Percentiles rank a stretch among this genome's conserved stretches.
phyloP scores from a whole-genome alignment of 768 basidiomycete genomes.

The Tylopilus cervinicoccineus region DNA sequence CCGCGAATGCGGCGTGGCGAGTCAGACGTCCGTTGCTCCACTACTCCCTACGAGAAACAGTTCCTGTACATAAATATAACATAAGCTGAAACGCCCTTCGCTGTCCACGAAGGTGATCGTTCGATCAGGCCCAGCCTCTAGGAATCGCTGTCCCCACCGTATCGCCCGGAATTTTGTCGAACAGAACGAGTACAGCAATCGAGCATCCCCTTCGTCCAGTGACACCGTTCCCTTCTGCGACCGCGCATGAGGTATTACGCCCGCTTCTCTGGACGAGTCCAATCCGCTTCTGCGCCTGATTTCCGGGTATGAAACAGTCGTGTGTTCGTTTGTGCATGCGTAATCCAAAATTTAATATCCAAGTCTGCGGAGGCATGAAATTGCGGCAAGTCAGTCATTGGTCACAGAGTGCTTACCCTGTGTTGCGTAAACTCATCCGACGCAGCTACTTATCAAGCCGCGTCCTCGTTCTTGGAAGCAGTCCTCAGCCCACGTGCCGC shows the following conservation, averaged over 20 bases:
- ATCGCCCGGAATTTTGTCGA: conserved; percentile 5
- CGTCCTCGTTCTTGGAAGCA: conserved; percentile 1
- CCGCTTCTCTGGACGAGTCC: background rate
- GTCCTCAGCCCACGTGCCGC: conserved; percentile 9
- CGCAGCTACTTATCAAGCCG: conserved; percentile 2
- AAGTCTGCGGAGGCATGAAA: conserved; percentile 9
- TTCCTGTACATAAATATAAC: conserved; percentile 19
- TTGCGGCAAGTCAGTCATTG: conserved; percentile 4
- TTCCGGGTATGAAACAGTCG: conserved; percentile 23
- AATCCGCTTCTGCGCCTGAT: conserved; percentile 12
- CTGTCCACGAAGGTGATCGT: background rate
- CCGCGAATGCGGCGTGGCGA: conserved; percentile 31
- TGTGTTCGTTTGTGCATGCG: conserved; percentile 7
- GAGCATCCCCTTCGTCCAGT: background rate
- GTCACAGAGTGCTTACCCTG: conserved; percentile 9
- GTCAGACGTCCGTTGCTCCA: conserved; percentile 2
- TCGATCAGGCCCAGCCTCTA: background rate
- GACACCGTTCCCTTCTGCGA: background rate
- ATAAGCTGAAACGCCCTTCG: conserved; percentile 1
- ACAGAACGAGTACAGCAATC: conserved; percentile 5
- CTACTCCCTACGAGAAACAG: background rate
- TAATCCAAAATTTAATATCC: conserved; percentile 22
- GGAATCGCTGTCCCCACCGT: conserved; percentile 12
- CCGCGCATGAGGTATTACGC: conserved; percentile 8
- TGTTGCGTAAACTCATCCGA: conserved; percentile 7